Base-by-base conservation (phyloP, 768 basidiomycete species). In the Vararia minispora region DNA sequence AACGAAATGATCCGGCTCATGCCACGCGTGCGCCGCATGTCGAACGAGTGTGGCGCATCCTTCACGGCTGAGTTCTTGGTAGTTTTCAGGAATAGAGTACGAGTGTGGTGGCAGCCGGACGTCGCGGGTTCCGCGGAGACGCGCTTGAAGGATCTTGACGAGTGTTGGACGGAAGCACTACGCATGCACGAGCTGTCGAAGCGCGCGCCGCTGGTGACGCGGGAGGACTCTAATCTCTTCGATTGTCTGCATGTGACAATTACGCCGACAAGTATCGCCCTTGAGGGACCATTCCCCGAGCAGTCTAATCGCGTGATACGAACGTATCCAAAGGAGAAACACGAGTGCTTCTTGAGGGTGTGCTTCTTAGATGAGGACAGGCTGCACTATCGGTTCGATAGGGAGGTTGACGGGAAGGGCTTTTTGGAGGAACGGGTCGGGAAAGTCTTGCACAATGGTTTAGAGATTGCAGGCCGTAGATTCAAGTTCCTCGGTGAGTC, bases 401-500 rank as follows among this genome's bases (percentile, higher is more conserved):
- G 68, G 14, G 75, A 79, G 20, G 51, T 76, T 9, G 66, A 80
- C 44, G 69, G 71, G 4, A 56, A 58, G 5, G 50, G 34, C 5
- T 81, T 79, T 44, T 62, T 79, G 37, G 51, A 57, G 20, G 37
- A 50, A 3, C 66, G 76, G 25, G 61, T 79, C 13, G 71, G 72
- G 1, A 48, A 57, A 10, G 50, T 74, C 22, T 52, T 68, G 12
- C 38, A 61, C 1, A 40, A 60, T 7, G 76, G 75, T 0, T 48
- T 83, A n/a, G 50, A 27, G 2, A 64, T 86, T 25, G 76, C 71
- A 2, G 69, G 71, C 1, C 61, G 73, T 25, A 48, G 51, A 7
- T 84, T 81, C 48, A 43, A 65, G 1, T 83, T 82, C 49, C 62
- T 86, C 11, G n/a, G n/a, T n/a, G n/a, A n/a, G n/a, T n/a, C n/a